These are phyloP conservation scores for Chytridium lagenaria DNA, from an alignment of 371 early-diverging fungal species.

Conservation along the genomic window DNA sequence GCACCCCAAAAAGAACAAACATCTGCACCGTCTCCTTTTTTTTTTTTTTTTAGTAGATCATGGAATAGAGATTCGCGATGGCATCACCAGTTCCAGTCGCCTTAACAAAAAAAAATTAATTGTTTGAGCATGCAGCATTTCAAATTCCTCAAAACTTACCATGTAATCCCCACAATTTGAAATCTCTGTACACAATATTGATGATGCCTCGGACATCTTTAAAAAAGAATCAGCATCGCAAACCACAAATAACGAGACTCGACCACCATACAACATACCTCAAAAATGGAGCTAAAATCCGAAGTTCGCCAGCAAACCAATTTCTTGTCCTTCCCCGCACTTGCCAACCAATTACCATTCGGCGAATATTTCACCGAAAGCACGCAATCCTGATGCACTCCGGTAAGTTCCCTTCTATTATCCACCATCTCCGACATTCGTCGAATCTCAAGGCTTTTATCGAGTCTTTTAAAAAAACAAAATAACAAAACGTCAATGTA, in stretches of 20 bases:
- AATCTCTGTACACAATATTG: constrained; percentile 28
- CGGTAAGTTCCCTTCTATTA: not conserved
- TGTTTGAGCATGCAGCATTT: not conserved
- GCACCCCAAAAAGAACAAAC: no score
- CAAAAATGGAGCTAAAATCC: not conserved
- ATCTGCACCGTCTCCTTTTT: not conserved
- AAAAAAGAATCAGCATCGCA: not conserved
- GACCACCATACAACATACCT: not conserved
- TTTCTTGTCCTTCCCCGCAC: constrained; percentile 31
- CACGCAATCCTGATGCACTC: constrained; percentile 25
- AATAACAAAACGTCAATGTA: no score
- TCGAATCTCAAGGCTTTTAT: constrained; percentile 19
- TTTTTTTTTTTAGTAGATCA: constrained; percentile 15
- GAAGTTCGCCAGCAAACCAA: constrained; percentile 24
- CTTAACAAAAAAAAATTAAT: not conserved
- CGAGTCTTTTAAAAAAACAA: constrained; percentile 5
- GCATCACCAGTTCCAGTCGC: constrained; percentile 21
- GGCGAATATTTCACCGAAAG: constrained; percentile 23
- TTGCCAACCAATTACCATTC: constrained; percentile 25
- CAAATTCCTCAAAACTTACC: not conserved
- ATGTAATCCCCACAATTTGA: constrained; percentile 23
- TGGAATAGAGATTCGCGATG: constrained; percentile 22
- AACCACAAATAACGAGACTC: no score
- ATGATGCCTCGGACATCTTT: constrained; percentile 21
- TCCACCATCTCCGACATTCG: not conserved